These are phyloP conservation scores for Sindora glabra DNA, from an alignment of 306 rosid genomes.

Conservation along the genomic window DNA sequence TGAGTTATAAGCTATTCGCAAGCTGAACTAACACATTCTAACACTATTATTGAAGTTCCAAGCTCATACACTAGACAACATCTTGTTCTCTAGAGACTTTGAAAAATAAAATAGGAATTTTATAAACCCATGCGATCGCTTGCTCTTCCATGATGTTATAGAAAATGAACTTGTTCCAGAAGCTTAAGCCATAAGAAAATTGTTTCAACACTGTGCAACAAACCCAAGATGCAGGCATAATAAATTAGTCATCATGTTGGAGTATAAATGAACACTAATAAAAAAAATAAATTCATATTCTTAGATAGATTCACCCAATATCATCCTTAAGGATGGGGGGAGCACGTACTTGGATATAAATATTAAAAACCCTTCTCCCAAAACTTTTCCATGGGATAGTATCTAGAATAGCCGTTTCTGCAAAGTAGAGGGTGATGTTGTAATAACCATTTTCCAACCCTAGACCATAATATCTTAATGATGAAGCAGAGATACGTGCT, in stretches of 20 bases:
- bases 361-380: conserved; percentile 64
- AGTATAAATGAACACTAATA: neutral
- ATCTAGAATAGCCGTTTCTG: conserved; percentile 41
- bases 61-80: too few relatives aligned
- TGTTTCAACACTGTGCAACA: neutral
- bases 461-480: conserved; percentile 70
- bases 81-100: too few relatives aligned
- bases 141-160: neutral
- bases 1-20: too few relatives aligned
- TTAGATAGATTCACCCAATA: neutral
- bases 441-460: conserved; percentile 67
- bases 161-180: neutral
- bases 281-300: neutral
- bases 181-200: neutral
- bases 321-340: too few relatives aligned
- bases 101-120: neutral
- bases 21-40: too few relatives aligned
- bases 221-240: neutral
- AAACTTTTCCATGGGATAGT: conserved; percentile 47
- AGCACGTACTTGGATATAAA: conserved; percentile 59
- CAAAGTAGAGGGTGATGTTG: conserved; percentile 58
- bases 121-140: neutral
- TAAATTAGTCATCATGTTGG: neutral
- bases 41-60: too few relatives aligned
- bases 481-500: conserved; percentile 65